Percentiles rank a stretch among this genome's conserved stretches.
These are phyloP conservation scores for Bipolaris sorokiniana DNA, from an alignment of 2,329 filamentous ascomycete genomes.

Conservation along the genomic window DNA sequence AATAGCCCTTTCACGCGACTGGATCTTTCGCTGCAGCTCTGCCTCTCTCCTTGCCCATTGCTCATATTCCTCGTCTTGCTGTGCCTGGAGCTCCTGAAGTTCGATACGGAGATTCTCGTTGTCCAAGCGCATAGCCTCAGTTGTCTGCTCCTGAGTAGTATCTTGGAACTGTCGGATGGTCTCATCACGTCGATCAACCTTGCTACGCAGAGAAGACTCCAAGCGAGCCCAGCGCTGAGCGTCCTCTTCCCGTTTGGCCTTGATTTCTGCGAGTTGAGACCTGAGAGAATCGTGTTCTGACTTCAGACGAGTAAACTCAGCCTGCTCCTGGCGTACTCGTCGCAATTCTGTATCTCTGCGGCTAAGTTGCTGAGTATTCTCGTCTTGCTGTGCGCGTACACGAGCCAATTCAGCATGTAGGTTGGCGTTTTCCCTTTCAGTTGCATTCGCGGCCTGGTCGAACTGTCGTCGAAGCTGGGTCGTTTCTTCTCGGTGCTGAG, in stretches of 20 bases:
- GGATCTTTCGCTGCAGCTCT: slow-evolving; percentile 43
- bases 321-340: slow-evolving; percentile 46
- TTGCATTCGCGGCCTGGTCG: slow-evolving; percentile 41
- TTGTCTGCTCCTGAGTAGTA: slow-evolving; percentile 45
- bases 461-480: slow-evolving; percentile 43
- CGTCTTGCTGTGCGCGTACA: slow-evolving; percentile 44
- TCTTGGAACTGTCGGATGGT: slow-evolving; percentile 49
- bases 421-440: slow-evolving; percentile 44
- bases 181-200: slow-evolving; percentile 47
- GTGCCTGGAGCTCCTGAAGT: slow-evolving; percentile 43
- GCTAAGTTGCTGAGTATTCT: slow-evolving; percentile 44
- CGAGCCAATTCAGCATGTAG: slow-evolving; percentile 42
- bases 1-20: slow-evolving; percentile 36
- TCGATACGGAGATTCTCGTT: slow-evolving; percentile 51
- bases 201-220: slow-evolving; percentile 41
- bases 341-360: slow-evolving; percentile 44
- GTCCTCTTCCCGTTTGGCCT: slow-evolving; percentile 69
- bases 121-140: slow-evolving; percentile 49
- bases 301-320: slow-evolving; percentile 62
- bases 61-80: slow-evolving; percentile 44
- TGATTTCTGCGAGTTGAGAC: slow-evolving; percentile 76
- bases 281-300: slow-evolving; percentile 73
- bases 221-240: slow-evolving; percentile 40
- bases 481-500: slow-evolving; percentile 45
- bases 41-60: slow-evolving; percentile 43